These are phyloP conservation scores for Glycine soja DNA, from an alignment of 306 rosid genomes.

Conservation along the genomic window DNA sequence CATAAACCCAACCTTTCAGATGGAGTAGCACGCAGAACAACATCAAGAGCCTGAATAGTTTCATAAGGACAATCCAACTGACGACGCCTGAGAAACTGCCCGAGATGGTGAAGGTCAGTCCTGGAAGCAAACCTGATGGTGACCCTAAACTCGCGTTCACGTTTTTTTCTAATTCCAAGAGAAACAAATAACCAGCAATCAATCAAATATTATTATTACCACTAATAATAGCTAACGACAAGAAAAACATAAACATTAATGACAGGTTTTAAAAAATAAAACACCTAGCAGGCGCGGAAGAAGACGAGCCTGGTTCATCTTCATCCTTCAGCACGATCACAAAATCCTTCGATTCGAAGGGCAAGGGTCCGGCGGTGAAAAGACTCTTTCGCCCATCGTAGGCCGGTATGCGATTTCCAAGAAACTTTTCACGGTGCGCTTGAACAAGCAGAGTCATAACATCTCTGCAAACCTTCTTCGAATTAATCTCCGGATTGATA, in stretches of 20 bases:
- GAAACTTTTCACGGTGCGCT: neutral
- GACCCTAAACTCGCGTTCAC: slow-evolving; percentile 65
- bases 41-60: slow-evolving; percentile 76
- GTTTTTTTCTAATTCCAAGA: slow-evolving; percentile 44
- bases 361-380: slow-evolving; percentile 62
- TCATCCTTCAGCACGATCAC: slow-evolving; percentile 50
- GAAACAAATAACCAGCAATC: too few relatives aligned
- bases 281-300: slow-evolving; percentile 56
- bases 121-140: slow-evolving; percentile 58
- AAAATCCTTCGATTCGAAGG: slow-evolving; percentile 64
- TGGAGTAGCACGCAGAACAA: slow-evolving; percentile 67
- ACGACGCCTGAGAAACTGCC: slow-evolving; percentile 52
- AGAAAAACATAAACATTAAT: neutral
- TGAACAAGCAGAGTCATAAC: slow-evolving; percentile 39
- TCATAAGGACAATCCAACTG: slow-evolving; percentile 69
- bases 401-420: slow-evolving; percentile 56
- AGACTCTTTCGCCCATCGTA: slow-evolving; percentile 79
- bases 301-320: slow-evolving; percentile 11
- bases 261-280: neutral
- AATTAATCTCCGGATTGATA: slow-evolving; percentile 57
- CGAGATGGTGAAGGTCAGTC: slow-evolving; percentile 58
- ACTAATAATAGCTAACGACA: too few relatives aligned
- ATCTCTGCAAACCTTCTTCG: slow-evolving; percentile 55
- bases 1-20: slow-evolving; percentile 46
- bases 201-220: too few relatives aligned